These are phyloP conservation scores for Haplosporangium sp. DNA, from an alignment of 371 early-diverging fungal genomes.

Conservation along the genomic window DNA sequence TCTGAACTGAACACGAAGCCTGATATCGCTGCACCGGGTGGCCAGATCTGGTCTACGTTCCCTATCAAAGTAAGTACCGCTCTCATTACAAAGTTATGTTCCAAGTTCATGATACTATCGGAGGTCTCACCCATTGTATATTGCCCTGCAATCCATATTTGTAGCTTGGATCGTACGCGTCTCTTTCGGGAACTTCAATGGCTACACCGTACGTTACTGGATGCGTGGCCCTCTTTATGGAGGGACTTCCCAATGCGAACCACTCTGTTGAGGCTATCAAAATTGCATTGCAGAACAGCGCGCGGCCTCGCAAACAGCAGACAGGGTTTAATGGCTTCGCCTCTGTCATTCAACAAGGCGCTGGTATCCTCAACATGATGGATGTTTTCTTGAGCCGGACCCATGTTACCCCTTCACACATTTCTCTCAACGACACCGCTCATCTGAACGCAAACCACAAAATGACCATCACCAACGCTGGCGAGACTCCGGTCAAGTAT, in stretches of 20 bases:
- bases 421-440: constrained; percentile 73
- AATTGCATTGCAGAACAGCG: constrained; percentile 64
- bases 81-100: too few species aligned
- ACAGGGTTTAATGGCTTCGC: constrained; percentile 54
- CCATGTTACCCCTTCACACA: constrained; percentile 64
- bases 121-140: neutral
- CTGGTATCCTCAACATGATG: constrained; percentile 77
- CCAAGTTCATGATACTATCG: neutral
- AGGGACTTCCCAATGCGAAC: constrained; percentile 45
- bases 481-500: constrained; percentile 60
- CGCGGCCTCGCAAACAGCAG: constrained; percentile 57
- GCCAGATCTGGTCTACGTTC: constrained; percentile 79
- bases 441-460: constrained; percentile 60
- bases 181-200: constrained; percentile 75
- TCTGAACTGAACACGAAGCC: constrained; percentile 79
- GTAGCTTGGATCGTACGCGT: constrained; percentile 64
- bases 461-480: constrained; percentile 71
- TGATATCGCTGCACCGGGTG: constrained; percentile 80
- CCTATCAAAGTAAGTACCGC: constrained; percentile 53
- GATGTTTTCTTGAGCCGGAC: constrained; percentile 65
- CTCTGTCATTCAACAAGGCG: constrained; percentile 73
- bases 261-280: constrained; percentile 40
- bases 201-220: constrained; percentile 82
- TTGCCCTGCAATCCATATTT: neutral
- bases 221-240: constrained; percentile 68